Conservation (phyloP, 177 flowering plant species). For the Vitis hybrid region DNA sequence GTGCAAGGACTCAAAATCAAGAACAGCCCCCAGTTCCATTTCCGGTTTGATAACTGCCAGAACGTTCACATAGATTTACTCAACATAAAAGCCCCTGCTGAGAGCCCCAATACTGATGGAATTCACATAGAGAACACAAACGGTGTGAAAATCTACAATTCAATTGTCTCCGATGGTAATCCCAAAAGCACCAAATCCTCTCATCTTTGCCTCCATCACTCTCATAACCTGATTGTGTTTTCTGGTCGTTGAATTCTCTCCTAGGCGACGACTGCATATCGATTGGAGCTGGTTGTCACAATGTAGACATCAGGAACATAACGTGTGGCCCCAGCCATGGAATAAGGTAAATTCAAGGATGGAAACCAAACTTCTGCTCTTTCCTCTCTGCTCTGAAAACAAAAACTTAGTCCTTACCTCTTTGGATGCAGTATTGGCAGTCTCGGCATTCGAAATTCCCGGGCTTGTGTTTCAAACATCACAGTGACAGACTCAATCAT, state of each 20-base stretch:
- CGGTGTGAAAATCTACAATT: conserved; percentile 65
- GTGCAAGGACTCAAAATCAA: conserved; percentile 64
- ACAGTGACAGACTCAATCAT: conserved; percentile 64
- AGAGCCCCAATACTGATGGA: conserved; percentile 94
- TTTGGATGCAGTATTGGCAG: conserved; percentile 75
- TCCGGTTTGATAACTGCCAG: conserved; percentile 72
- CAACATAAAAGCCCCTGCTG: conserved; percentile 57
- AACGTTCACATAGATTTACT: conserved; percentile 61
- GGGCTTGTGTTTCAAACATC: conserved; percentile 80
- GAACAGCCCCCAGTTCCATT: conserved; percentile 91
- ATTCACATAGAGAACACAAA: conserved; percentile 81
- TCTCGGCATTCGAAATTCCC: conserved; percentile 70
- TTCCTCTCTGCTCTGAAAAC: not conserved
- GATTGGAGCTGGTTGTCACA: conserved; percentile 69
- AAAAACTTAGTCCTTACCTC: not conserved
- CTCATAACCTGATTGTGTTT: not conserved
- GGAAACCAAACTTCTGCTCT: no score
- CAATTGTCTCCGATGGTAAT: conserved; percentile 69
- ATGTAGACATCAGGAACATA: conserved; percentile 77
- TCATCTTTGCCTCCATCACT: not conserved
- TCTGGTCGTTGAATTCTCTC: not conserved
- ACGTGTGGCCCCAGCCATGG: conserved; percentile 97
- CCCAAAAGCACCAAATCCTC: not conserved
- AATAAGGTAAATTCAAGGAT: conserved; percentile 62
- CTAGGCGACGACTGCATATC: conserved; percentile 94